These are phyloP conservation scores for Vigna mungo DNA, from an alignment of 306 rosid species.

Conservation along the genomic window DNA sequence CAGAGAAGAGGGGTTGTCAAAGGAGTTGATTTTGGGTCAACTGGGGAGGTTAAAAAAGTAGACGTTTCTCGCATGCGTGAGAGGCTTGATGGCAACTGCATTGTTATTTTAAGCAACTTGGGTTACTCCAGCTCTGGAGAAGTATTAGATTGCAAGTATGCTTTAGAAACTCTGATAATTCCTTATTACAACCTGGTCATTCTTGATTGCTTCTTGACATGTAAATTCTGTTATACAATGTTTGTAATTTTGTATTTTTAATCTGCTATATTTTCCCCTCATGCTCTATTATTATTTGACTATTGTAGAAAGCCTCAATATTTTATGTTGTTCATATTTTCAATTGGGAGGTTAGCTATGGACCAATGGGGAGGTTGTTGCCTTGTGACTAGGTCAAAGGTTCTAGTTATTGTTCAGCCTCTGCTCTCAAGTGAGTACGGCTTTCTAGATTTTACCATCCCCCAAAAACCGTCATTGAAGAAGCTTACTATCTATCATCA, in stretches of 20 bases:
- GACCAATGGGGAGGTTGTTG: neutral
- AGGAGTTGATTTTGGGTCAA: constrained; percentile 85
- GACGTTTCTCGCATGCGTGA: constrained; percentile 75
- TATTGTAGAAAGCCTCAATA: constrained; percentile 23
- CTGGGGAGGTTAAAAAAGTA: constrained; percentile 85
- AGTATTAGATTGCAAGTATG: constrained; percentile 90
- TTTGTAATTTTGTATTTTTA: neutral
- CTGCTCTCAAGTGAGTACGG: neutral
- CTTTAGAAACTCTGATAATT: constrained; percentile 20
- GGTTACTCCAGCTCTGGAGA: constrained; percentile 88
- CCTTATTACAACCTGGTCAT: neutral
- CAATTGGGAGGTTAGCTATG: neutral
- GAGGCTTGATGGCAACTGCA: constrained; percentile 82
- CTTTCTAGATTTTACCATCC: neutral
- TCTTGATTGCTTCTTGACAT: constrained; percentile 13
- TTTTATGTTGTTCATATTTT: neutral
- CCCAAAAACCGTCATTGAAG: neutral
- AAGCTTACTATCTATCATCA: neutral
- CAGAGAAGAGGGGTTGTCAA: constrained; percentile 82
- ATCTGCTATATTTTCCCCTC: neutral
- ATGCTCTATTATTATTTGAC: constrained; percentile 1
- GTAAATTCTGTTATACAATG: constrained; percentile 14
- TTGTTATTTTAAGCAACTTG: constrained; percentile 79
- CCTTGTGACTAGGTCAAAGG: neutral
- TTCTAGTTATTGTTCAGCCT: constrained; percentile 10